Base-by-base conservation (phyloP, 805 yeast genomes). In the Yamadazyma sp. region DNA sequence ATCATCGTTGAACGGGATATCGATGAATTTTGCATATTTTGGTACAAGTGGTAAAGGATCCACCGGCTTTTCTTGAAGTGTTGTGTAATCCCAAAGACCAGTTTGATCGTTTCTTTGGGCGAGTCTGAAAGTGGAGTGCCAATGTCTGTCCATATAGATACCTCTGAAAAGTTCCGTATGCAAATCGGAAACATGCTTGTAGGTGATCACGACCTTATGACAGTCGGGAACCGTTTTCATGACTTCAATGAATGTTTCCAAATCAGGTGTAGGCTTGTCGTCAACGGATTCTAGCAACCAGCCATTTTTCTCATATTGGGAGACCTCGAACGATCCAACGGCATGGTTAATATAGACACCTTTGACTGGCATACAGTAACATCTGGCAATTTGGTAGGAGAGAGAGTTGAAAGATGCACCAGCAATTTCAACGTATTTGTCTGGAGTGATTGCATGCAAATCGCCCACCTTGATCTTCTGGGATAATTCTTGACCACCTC, bases 381-480 rank as follows among this genome's bases (percentile, higher is more conserved):
- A 74, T 53, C 95, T 75, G 2, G 96, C 96, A 64, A 89, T 71
- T 60, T 90, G 96, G 57, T 90, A 90, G 35, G 95, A 83, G 47
- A 90, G 62, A 37, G 85, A 82, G 54, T 89, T 88, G 62, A 89
- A 87, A 0, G 87, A 76, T 1, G 95, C 95, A 38, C 96, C 96
- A 33, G 84, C 82, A 6, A 85, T 91, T 38, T 82, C 83, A 4
- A 90, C 80, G 56, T 78, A 88, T 46, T 89, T 71, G 52, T 75
- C 77, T 20, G 97, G 97, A 0, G 96, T 84, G 22, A 89, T 85
- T 5, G 72, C 67, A 56, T 89, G 95, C 42, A 90, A 67, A 52
- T 90, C 84, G 25, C 83, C 88, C 28, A 90, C 83, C 13, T 52
- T 58, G 37, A 86, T 75, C 4, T 45, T 56, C 20, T 78, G 71